Evolutionary conservation across 495 filamentous ascomycete genomes (phyloP).

Genomic region (Apiosordaria backusii): DNA sequence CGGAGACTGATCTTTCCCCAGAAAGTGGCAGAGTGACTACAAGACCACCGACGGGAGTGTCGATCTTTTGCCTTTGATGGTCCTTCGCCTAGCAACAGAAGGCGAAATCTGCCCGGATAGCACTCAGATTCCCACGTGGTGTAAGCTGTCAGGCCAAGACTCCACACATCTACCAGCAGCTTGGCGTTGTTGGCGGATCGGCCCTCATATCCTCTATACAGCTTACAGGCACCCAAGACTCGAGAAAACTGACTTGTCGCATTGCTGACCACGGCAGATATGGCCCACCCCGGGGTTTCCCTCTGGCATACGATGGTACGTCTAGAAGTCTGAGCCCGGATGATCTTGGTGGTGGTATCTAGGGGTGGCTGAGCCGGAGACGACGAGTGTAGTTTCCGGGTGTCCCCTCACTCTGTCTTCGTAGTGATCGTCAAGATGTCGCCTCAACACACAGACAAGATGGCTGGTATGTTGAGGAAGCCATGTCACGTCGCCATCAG

Average conservation of each 20-base stretch:
- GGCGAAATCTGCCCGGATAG: background rate
- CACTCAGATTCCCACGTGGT: background rate
- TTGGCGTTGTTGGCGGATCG: slow-evolving; percentile 22
- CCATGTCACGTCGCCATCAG: slow-evolving; percentile 11
- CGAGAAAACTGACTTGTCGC: background rate
- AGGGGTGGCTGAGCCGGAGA: background rate
- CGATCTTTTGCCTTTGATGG: background rate
- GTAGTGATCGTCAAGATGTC: background rate
- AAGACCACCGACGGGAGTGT: background rate
- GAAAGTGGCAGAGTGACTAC: background rate
- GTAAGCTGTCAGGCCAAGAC: background rate
- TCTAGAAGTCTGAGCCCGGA: background rate
- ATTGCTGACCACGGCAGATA: background rate
- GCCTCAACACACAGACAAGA: background rate
- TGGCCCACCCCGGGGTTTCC: background rate
- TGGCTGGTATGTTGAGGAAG: background rate
- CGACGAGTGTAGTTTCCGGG: background rate
- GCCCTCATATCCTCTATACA: slow-evolving; percentile 22
- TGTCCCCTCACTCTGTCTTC: background rate
- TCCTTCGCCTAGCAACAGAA: background rate
- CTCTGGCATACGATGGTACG: no score
- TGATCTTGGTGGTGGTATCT: background rate
- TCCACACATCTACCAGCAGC: background rate
- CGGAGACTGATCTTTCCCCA: background rate
- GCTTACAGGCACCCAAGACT: background rate